Evolutionary conservation across 768 basidiomycete species (phyloP).

Genomic region (Lactarius deliciosus): DNA sequence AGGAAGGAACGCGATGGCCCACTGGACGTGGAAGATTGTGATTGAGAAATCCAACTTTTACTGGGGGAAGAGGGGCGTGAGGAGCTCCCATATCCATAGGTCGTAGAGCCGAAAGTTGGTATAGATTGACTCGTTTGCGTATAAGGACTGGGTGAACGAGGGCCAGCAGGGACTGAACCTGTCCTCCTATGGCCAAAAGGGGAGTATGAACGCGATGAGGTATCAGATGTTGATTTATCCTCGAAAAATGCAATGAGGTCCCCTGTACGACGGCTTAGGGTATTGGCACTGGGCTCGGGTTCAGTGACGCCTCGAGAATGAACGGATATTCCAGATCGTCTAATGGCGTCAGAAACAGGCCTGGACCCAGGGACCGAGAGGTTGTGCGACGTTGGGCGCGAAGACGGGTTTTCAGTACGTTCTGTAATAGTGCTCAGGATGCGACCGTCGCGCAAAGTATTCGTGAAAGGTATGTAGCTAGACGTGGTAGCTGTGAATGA

Average conservation of each 20-base stretch:
- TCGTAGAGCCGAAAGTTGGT: conserved; percentile 41
- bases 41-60: conserved; percentile 43
- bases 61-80: conserved; percentile 52
- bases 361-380: conserved; percentile 33
- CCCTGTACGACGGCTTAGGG: conserved; percentile 54
- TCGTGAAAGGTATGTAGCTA: conserved; percentile 35
- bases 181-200: conserved; percentile 50
- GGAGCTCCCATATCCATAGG: conserved; percentile 39
- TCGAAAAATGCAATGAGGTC: conserved; percentile 79
- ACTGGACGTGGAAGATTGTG: conserved; percentile 31
- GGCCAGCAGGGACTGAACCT: conserved; percentile 45
- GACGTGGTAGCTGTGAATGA: conserved; percentile 28
- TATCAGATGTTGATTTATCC: conserved; percentile 44
- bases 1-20: conserved; percentile 40
- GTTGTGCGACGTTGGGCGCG: conserved; percentile 53
- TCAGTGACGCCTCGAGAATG: conserved; percentile 64
- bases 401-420: conserved; percentile 62
- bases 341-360: conserved; percentile 46
- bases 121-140: conserved; percentile 41
- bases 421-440: conserved; percentile 77
- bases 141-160: conserved; percentile 42
- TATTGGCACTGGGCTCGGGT: conserved; percentile 40
- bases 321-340: conserved; percentile 39
- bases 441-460: conserved; percentile 46
- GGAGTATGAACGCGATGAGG: conserved; percentile 33